Conservation (phyloP, 805 yeast genomes). For the Suhomyces tanzawaensis region DNA sequence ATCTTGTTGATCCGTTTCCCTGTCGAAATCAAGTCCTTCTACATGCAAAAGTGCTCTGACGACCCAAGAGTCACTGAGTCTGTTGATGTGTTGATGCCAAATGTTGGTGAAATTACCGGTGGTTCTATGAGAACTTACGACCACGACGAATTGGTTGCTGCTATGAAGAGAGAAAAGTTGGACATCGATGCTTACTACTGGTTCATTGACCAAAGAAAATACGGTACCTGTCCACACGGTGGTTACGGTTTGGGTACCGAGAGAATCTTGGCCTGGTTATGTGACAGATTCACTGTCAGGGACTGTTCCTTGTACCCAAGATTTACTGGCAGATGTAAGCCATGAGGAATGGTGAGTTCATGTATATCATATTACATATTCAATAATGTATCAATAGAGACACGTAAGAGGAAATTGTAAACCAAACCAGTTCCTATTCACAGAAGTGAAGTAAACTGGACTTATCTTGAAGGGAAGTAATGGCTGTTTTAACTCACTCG, state of each 20-base stretch:
- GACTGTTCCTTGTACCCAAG: conserved; percentile 98
- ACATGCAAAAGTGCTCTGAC: conserved; percentile 90
- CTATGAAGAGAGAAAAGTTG: conserved; percentile 90
- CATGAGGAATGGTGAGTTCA: conserved; percentile 40
- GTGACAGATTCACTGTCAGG: conserved; percentile 96
- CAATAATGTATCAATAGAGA: background rate
- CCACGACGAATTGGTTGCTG: conserved; percentile 79
- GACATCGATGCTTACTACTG: conserved; percentile 85
- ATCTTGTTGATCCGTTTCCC: conserved; percentile 94
- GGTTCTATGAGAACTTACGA: conserved; percentile 97
- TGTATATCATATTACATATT: background rate
- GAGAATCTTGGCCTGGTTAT: conserved; percentile 96
- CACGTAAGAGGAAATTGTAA: too few relatives aligned
- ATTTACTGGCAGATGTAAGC: conserved; percentile 96
- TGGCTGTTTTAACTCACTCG: background rate
- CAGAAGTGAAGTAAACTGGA: background rate
- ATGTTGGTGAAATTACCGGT: conserved; percentile 98
- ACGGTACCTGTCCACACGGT: conserved; percentile 98
- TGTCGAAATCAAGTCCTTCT: conserved; percentile 93
- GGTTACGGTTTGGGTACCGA: conserved; percentile 99
- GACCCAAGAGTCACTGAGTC: conserved; percentile 96
- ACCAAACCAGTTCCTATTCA: too few relatives aligned
- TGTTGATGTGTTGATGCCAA: conserved; percentile 98
- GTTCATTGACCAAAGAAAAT: conserved; percentile 93
- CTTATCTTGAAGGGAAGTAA: background rate